Base-by-base conservation (phyloP, 441 rosid genomes). In the Gossypium lobatum region DNA sequence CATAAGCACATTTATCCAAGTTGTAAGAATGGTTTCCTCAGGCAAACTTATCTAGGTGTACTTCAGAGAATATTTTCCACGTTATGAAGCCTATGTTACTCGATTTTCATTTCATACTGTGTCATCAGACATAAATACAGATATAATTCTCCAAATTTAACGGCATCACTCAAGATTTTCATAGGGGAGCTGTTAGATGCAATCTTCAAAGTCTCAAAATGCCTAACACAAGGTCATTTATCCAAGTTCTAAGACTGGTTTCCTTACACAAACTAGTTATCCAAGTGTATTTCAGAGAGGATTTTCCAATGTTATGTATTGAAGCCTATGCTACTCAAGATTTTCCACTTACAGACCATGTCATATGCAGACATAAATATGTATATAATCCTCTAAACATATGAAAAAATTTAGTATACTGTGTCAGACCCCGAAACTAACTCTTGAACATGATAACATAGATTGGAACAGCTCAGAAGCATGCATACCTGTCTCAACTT, bases 401-500 rank as follows among this genome's bases (percentile, higher is more conserved):
- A 37, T 42, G 39, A 13, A 25, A 4, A 25, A 13, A 9, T 57
- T 20, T 57, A 57, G 61, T 21, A 20, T 10, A 10, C 61, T 21
- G 26, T 59, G 61, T 57, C 61, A 21, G 14, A 57, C 23, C 18
- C 64, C 3, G 34, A 13, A 31, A 59, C 39, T 59, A 11, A 59
- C 17, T 59, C 64, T 25, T 16, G 5, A 59, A 6, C 39, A 8
- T 10, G 64, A n/a, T 14, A 60, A 28, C 42, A 14, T 60, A 14
- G 20, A 14, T 60, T 1, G 39, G 17, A 34, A 69, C 65, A 37
- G 23, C 21, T 62, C 14, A 46, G n/a, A 73, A 72, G 67, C 34
- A 61, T 26, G 59, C 64, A 14, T 81, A 79, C 87, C 84, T 79
- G 81, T 75, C 84, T 81, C 73, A 84, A 65, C 75, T 75, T 81